Evolutionary conservation across 163 green algal genomes (phyloP).

Genomic region (Trebouxiophyceae sp.): DNA sequence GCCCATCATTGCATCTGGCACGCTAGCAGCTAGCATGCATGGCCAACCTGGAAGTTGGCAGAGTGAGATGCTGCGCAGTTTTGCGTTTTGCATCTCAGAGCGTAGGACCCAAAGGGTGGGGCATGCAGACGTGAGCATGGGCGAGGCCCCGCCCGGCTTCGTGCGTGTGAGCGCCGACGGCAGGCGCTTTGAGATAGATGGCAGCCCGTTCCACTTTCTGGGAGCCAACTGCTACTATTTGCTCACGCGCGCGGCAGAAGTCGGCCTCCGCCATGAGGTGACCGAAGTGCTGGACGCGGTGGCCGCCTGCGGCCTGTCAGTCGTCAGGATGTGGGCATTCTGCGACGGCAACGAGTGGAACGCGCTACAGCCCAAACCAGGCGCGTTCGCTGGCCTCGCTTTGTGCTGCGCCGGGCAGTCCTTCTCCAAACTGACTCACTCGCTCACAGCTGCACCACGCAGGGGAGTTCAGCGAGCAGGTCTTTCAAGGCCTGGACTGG

Average conservation of each 20-base stretch:
- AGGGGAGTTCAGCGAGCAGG: constrained; percentile 28
- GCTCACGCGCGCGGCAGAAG: constrained; percentile 42
- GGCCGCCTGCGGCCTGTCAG: constrained; percentile 24
- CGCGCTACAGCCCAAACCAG: constrained; percentile 32
- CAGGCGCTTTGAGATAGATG: constrained; percentile 13
- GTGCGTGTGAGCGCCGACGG: constrained; percentile 10
- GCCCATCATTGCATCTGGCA: too few relatives aligned
- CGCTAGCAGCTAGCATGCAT: too few relatives aligned
- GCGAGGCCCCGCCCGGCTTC: too few relatives aligned
- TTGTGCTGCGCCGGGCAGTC: too few relatives aligned
- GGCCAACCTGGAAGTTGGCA: too few relatives aligned
- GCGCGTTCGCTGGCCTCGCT: too few relatives aligned
- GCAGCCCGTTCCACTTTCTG: constrained; percentile 39
- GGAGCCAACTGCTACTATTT: constrained; percentile 72
- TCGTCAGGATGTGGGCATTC: constrained; percentile 44
- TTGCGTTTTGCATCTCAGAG: too few relatives aligned
- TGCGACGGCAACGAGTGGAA: constrained; percentile 39
- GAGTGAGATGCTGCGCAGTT: too few relatives aligned
- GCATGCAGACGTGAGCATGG: too few relatives aligned
- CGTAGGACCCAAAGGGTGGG: too few relatives aligned
- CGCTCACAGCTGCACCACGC: too few relatives aligned
- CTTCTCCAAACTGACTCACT: too few relatives aligned
- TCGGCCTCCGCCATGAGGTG: constrained; percentile 25
- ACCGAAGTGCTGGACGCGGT: constrained; percentile 46
- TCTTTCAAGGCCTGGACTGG: constrained; percentile 44